Evolutionary conservation across 257 asterid species (phyloP), one percentile per base, ranked within the genome.

Genomic region (Solanum neorickii): DNA sequence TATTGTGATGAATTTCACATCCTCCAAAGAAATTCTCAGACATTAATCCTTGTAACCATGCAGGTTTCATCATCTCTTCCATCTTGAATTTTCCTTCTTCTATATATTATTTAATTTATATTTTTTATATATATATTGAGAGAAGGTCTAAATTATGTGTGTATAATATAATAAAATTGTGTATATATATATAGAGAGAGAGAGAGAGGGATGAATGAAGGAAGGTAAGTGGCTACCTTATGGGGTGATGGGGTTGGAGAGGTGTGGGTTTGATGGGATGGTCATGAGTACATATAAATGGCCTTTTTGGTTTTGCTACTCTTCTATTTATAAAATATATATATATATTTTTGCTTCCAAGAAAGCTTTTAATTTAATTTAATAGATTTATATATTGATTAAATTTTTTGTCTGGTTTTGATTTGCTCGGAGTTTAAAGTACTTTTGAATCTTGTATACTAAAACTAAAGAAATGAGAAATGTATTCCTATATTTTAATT

Each of bases 31-130:
- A 95, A 62, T 94, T 91, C 87, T 95, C 97, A 87, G 92, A 91
- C 94, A 92, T 90, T 72, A 95, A 87, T 42, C 95, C 94, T 89
- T 93, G 87, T 12, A 95, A 94, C 98, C 98, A 95, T 94, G 97
- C 98, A 94, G 98, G 98, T 74, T 86, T 74, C 91, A 69, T 68
- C 83, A 8, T 86, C 87, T 4, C 91, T 21, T 35, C 87, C 87
- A 12, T 49, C 33, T 42, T 41, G 77, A 84, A 86, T 85, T 86
- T 27, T 47, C 87, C 87, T 84, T 14, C 41, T 29, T 15, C 7
- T 12, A 66, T 12, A 37, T 37, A 37, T 37, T 37, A 37, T 37
- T 35, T 35, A 35, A 5, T n/a, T n/a, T n/a, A 66, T 52, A 37
- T 74, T 10, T 5, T 35, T 33, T 35, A 0, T 74, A 37, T 33